A percentile compares a stretch with the other conserved stretches of the same genome.
phyloP scores from a whole-genome alignment of 1,284 basidiomycete genomes.

The Ganoderma meredithae region DNA sequence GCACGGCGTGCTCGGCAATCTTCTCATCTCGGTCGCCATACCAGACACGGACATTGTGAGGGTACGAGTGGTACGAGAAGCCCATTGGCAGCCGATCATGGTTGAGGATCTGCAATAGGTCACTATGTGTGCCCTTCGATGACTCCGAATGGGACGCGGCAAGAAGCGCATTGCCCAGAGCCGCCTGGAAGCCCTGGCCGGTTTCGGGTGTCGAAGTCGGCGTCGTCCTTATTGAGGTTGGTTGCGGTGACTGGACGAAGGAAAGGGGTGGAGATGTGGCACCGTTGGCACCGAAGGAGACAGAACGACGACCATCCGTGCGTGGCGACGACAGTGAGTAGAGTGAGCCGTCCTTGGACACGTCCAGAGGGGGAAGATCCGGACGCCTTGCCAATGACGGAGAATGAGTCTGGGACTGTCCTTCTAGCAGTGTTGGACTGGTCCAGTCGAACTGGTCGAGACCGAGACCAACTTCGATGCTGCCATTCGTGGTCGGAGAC shows the following conservation, averaged over 20 bases:
- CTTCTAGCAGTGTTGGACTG: slow-evolving; percentile 35
- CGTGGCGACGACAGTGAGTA: slow-evolving; percentile 40
- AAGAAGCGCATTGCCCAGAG: slow-evolving; percentile 84
- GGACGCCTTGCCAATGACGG: slow-evolving; percentile 25
- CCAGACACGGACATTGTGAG: slow-evolving; percentile 87
- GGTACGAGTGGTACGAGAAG: slow-evolving; percentile 81
- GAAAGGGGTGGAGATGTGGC: slow-evolving; percentile 52
- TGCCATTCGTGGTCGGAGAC: slow-evolving; percentile 43
- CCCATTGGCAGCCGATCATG: slow-evolving; percentile 87
- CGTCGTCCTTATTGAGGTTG: slow-evolving; percentile 25
- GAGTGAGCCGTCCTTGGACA: slow-evolving; percentile 20
- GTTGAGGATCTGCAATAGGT: slow-evolving; percentile 91
- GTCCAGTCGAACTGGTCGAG: slow-evolving; percentile 65
- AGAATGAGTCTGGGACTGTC: slow-evolving; percentile 33
- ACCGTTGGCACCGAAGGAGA: slow-evolving; percentile 62
- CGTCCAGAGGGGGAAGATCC: slow-evolving; percentile 25
- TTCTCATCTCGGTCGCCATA: slow-evolving; percentile 94
- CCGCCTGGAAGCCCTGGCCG: slow-evolving; percentile 62
- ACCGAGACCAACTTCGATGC: slow-evolving; percentile 65
- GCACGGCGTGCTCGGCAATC: slow-evolving; percentile 87
- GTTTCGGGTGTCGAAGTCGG: slow-evolving; percentile 39
- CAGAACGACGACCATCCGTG: slow-evolving; percentile 62
- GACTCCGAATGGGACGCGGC: slow-evolving; percentile 96
- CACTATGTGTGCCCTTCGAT: slow-evolving; percentile 88
- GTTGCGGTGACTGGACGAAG: slow-evolving; percentile 48